Base-by-base conservation (phyloP, 352 stramenopile genomes). In the Globisporangium abappressorium region DNA sequence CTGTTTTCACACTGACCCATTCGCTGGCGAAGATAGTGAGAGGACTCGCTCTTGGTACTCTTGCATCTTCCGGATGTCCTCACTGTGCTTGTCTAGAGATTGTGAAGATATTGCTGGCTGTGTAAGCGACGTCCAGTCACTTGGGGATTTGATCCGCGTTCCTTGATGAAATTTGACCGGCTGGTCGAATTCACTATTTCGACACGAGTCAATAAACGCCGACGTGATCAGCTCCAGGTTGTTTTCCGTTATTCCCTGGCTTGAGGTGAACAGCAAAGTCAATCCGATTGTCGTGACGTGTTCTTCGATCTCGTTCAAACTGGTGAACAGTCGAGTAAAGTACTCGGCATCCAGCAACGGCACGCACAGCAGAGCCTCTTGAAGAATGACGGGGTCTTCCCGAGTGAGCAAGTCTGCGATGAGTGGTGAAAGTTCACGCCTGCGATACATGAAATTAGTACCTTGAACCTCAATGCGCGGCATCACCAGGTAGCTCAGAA, bases 201-300 rank as follows among this genome's bases (percentile, higher is more conserved):
- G 76, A 53, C 64, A 79, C 4, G 49, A 47, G 70, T 80, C 74
- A 60, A 85, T 57, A 43, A 78, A 78, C 66, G 69, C 70, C 7
- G 66, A 67, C 8, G 63, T 49, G 24, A 73, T 70, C 3, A 30
- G 34, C 68, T 83, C 69, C 51, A 51, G 59, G 62, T 68, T 11
- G 15, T 24, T 18, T 24, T 18, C n/a, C n/a, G 2, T 49, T 38
- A 9, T 41, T 66, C 14, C 64, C 65, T 54, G n/a, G 9, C 22
- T 24, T 26, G 67, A 65, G 18, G 53, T 28, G 11, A 84, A 70
- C 38, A 85, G 55, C 15, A 77, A 66, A 5, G 68, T 28, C 15
- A 72, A 51, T 38, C 66, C 66, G 5, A 58, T 38, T 0, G 34
- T 12, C 0, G 66, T 53, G n/a, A 61, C 2, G 2, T 57, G 26